phyloP scores from a whole-genome alignment of 768 basidiomycete species.

The Panus rudis region DNA sequence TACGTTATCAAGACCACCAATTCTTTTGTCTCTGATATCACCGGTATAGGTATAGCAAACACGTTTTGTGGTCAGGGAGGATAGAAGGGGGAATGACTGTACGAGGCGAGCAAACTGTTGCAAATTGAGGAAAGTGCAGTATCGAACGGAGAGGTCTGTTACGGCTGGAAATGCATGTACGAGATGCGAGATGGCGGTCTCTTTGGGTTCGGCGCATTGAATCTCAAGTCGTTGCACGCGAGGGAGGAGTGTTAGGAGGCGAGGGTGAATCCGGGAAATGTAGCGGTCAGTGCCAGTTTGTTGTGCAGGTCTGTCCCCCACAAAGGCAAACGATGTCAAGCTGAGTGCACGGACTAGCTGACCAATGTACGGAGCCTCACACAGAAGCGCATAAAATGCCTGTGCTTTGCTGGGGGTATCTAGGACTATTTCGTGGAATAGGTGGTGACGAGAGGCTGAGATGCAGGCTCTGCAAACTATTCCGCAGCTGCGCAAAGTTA shows the following conservation, averaged over 20 bases:
- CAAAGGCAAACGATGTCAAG: conserved; percentile 4
- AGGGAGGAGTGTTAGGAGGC: too few species aligned
- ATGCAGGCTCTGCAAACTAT: conserved; percentile 22
- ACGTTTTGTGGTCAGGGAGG: too few species aligned
- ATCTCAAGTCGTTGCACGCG: too few species aligned
- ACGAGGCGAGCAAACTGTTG: conserved; percentile 18
- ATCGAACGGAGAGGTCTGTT: conserved; percentile 15
- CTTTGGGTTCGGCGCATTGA: too few species aligned
- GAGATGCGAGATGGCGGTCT: too few species aligned
- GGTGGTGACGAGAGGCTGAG: conserved; percentile 24
- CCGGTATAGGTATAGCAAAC: background rate
- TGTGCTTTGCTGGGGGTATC: conserved; percentile 4
- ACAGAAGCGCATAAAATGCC: conserved; percentile 14
- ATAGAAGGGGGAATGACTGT: conserved; percentile 14
- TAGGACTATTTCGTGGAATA: conserved; percentile 17
- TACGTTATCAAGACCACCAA: too few species aligned
- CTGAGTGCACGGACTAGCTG: conserved; percentile 16
- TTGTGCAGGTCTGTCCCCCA: too few species aligned
- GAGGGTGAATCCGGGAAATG: too few species aligned
- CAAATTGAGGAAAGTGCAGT: conserved; percentile 21
- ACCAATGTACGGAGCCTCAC: conserved; percentile 13
- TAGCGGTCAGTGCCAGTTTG: too few species aligned
- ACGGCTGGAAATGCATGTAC: conserved; percentile 8
- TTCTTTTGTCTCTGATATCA: too few species aligned
- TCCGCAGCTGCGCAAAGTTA: conserved; percentile 16